Evolutionary conservation across 148 eudicot species (phyloP), one percentile per base, ranked within the genome.

Genomic region (Rhododendron williamsianum): DNA sequence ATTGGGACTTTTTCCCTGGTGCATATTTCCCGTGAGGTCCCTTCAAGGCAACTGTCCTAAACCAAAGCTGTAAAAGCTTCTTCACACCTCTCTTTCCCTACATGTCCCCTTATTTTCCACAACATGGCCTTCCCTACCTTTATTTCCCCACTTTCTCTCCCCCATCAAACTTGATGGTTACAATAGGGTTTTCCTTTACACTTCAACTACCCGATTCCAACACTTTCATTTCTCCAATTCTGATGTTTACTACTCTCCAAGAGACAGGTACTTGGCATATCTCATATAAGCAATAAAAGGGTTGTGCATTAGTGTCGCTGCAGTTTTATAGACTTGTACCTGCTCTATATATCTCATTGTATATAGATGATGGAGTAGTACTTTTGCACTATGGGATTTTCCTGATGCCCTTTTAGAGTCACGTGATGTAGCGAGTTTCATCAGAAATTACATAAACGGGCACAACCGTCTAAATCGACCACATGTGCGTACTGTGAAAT

Each of bases 31-130:
- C 27, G 76, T 86, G 85, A 78, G 36, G 58, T 77, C 74, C 81
- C 88, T 76, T 82, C 33, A 86, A 86, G 83, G 88, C 78, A 86
- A 81, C 60, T 86, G 71, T 41, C 71, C 81, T 69, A 27, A n/a
- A 60, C 30, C 77, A 73, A 43, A 86, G 82, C 85, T 86, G 88
- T 86, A 86, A 86, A 86, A 82, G 45, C 45, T 41, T 5, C 78
- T 76, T 71, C 54, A 16, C 36, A 49, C 25, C 84, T 77, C 86
- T 84, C 86, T 69, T 48, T 51, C 65, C 78, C 86, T 48, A 45
- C 56, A 46, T 8, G 80, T 56, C 67, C 69, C 48, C 69, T 43
- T 33, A 60, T 35, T 79, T 82, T n/a, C 60, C 60, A 12, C 33
- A 6, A 45, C 52, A 78, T 78, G 54, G 56, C 35, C 12, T 48